These are phyloP conservation scores for Macroventuria anomochaeta DNA, from an alignment of 2,329 filamentous ascomycete species.

Conservation along the genomic window DNA sequence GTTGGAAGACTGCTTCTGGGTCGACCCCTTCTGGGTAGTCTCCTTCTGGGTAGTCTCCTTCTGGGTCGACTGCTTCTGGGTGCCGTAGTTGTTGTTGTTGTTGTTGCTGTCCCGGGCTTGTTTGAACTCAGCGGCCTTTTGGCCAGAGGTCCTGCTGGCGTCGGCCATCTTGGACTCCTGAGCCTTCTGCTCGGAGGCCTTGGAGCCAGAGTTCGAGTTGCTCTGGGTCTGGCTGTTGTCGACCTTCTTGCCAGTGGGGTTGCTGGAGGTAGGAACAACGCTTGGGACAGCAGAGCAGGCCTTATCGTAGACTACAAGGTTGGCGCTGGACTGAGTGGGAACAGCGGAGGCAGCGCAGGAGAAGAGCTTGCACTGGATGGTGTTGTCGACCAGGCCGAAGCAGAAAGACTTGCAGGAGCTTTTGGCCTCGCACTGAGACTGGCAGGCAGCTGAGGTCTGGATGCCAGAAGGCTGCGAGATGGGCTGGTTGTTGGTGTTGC, in stretches of 20 bases:
- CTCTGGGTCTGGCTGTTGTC: neutral
- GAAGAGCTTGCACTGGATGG: slow-evolving; percentile 25
- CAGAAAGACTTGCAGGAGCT: slow-evolving; percentile 20
- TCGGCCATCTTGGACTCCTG: neutral
- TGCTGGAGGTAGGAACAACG: slow-evolving; percentile 19
- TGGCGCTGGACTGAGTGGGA: slow-evolving; percentile 16
- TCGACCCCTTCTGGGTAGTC: no score
- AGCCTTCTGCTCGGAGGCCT: neutral
- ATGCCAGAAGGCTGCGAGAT: slow-evolving; percentile 14
- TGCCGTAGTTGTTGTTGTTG: no score
- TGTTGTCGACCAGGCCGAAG: slow-evolving; percentile 25
- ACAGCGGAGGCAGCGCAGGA: slow-evolving; percentile 13
- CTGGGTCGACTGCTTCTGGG: no score
- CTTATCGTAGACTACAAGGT: slow-evolving; percentile 25
- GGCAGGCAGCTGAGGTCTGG: slow-evolving; percentile 18
- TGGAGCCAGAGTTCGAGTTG: neutral
- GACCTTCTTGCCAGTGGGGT: slow-evolving; percentile 21
- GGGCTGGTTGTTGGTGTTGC: slow-evolving; percentile 16
- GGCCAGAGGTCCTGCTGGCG: neutral
- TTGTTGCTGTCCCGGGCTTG: neutral
- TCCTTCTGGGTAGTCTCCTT: no score
- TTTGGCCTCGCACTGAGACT: slow-evolving; percentile 17
- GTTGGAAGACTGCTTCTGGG: no score
- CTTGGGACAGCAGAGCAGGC: slow-evolving; percentile 19
- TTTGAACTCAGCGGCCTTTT: neutral